These are phyloP conservation scores for Biscogniauxia marginata DNA, from an alignment of 2,329 filamentous ascomycete species.

Conservation along the genomic window DNA sequence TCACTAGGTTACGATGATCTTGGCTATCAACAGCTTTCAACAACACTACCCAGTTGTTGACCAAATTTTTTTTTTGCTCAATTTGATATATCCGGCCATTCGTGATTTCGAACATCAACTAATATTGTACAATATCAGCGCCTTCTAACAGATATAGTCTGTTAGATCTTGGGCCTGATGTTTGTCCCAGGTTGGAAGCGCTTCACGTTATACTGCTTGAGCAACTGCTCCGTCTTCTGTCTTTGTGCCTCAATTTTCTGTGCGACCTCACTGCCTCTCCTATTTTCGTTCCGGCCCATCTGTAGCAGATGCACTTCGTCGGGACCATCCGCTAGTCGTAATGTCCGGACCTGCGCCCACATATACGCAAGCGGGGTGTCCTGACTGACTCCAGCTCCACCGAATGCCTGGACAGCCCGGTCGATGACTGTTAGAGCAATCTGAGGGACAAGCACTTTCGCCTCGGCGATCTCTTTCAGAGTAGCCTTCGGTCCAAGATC, in stretches of 20 bases:
- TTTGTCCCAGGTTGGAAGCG: slow-evolving; percentile 50
- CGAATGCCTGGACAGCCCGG: slow-evolving; percentile 89
- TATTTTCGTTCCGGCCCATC: slow-evolving; percentile 79
- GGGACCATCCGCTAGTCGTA: slow-evolving; percentile 87
- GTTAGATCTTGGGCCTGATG: slow-evolving; percentile 50
- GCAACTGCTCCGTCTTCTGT: slow-evolving; percentile 62
- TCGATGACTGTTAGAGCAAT: slow-evolving; percentile 86
- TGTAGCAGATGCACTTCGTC: slow-evolving; percentile 93
- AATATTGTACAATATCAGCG: not conserved
- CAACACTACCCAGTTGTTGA: too few species aligned
- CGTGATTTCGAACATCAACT: not conserved
- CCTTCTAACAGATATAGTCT: not conserved
- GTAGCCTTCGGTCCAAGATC: slow-evolving; percentile 83
- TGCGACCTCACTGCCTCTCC: slow-evolving; percentile 59
- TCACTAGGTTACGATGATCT: too few species aligned
- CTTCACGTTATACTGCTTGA: slow-evolving; percentile 55
- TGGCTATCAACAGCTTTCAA: too few species aligned
- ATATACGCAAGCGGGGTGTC: slow-evolving; percentile 87
- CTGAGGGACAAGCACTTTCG: slow-evolving; percentile 86
- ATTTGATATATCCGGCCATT: not conserved
- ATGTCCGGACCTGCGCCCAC: slow-evolving; percentile 78
- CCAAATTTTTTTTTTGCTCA: not conserved
- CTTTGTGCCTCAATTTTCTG: slow-evolving; percentile 64
- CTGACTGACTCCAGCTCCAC: slow-evolving; percentile 86
- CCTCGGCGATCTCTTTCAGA: slow-evolving; percentile 89